Evolutionary conservation across 305 asterid species (phyloP), one percentile per base, ranked within the genome.

Genomic region (Stenogyne calaminthoides): DNA sequence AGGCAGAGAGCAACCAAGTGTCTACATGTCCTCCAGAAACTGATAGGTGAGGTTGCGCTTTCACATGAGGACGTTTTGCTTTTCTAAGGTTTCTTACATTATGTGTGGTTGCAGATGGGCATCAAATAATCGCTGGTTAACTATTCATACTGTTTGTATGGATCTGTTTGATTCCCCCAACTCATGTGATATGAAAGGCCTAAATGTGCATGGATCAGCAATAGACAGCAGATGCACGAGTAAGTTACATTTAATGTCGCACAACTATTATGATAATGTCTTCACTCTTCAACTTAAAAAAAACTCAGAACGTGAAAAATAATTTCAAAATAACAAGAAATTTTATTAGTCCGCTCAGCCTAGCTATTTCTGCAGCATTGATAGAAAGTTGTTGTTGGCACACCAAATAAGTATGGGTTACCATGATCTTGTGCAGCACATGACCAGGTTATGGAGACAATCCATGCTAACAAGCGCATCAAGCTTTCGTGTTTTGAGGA

Each of bases 101-200:
- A 65, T 75, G 47, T 49, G 44, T 65, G 54, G 73, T 76, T 29
- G 81, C 80, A 74, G 85, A 52, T 65, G 77, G 80, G 69, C 69
- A 39, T 65, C 76, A 75, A 78, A 79, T 67, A 74, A 56, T 40
- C 92, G 83, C 74, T 87, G 92, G 92, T 72, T 75, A 73, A 81
- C 88, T 49, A 85, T 85, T 60, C 89, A 87, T 71, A 87, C 92
- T 29, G 92, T 87, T 36, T 85, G 88, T 74, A 74, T 83, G 78
- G 92, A 81, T 72, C 68, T 83, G 63, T 71, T 80, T 62, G 83
- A 76, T 78, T 73, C 92, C 62, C 89, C 89, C 0, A 58, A 77
- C 51, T 74, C 74, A 71, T 71, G 82, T 65, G 75, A 76, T 39
- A 66, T 71, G 80, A 78, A 81, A 75, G 80, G 79, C 73, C 47